Base-by-base conservation (phyloP, 768 basidiomycete species). In the Termitomyces eurrhizus region DNA sequence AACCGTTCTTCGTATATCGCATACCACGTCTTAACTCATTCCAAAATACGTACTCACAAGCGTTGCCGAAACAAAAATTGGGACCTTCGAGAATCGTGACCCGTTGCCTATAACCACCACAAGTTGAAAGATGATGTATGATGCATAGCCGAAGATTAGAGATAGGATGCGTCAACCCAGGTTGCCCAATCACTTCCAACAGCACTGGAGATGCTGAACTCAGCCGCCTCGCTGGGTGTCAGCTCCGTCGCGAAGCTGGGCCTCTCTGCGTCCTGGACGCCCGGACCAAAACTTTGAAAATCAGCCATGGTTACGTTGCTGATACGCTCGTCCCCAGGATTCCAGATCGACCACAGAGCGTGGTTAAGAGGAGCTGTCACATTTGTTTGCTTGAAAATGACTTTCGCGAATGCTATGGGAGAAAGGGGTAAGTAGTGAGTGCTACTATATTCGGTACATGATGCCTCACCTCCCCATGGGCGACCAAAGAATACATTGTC, bases 301-400 rank as follows among this genome's bases (percentile, higher is more conserved):
- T 82, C 80, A 6, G 75, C 81, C 58, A 79, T 78, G 32, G 78
- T 62, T n/a, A 82, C 70, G 58, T 82, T 65, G 66, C 78, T 76
- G 2, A 76, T 80, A 26, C 70, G 68, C 13, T 70, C 62, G 52
- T 74, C 73, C 9, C 67, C 73, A 0, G 64, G 48, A 56, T 75
- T 72, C 81, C 82, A 84, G 41, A 74, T 63, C 0, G 78, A 78
- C 82, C 82, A 83, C 32, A 83, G 59, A 1, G 77, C 72, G 3
- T 66, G 67, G 49, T 80, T 78, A 56, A 81, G 64, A 0, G 75
- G 75, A 4, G 73, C 75, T 0, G 66, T 75, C 37, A 83, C 69
- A 46, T 73, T 62, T 2, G 80, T 81, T 65, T 77, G 77, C 49
- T 79, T 77, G 73, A 78, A 82, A 41, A 82, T 75, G 16, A 84